Percentiles rank a stretch among this genome's conserved stretches.
Conservation (phyloP, 805 yeast species). For the Candida insectorum region DNA sequence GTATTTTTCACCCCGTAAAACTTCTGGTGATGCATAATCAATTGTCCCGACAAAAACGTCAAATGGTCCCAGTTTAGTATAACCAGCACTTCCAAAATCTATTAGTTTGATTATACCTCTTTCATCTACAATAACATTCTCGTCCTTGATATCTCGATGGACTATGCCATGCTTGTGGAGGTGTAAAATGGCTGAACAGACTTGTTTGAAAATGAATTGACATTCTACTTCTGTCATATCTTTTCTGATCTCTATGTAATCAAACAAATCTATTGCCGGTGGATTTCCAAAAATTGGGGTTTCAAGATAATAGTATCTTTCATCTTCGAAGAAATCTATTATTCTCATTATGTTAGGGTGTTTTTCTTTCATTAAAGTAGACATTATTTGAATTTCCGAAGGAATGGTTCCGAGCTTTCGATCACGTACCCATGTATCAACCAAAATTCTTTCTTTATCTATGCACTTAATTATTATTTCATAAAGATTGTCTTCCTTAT, state of each 20-base stretch:
- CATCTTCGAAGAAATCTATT: slow-evolving; percentile 91
- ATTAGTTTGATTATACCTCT: slow-evolving; percentile 79
- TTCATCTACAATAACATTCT: slow-evolving; percentile 83
- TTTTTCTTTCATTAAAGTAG: slow-evolving; percentile 68
- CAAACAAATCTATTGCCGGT: slow-evolving; percentile 91
- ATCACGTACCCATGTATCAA: slow-evolving; percentile 97
- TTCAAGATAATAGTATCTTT: slow-evolving; percentile 82
- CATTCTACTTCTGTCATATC: slow-evolving; percentile 80
- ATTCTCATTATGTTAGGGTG: slow-evolving; percentile 86
- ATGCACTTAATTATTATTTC: slow-evolving; percentile 83
- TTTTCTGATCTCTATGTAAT: slow-evolving; percentile 80
- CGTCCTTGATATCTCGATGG: slow-evolving; percentile 94
- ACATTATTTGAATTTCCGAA: slow-evolving; percentile 92
- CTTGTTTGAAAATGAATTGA: slow-evolving; percentile 72
- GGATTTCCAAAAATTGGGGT: slow-evolving; percentile 87
- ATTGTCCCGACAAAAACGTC: slow-evolving; percentile 97
- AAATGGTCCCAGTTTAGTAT: slow-evolving; percentile 86
- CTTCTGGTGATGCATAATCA: slow-evolving; percentile 98
- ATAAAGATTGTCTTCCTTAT: slow-evolving; percentile 58
- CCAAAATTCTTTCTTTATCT: slow-evolving; percentile 86
- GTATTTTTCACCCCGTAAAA: slow-evolving; percentile 80
- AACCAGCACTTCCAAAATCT: slow-evolving; percentile 95
- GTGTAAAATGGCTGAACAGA: slow-evolving; percentile 75
- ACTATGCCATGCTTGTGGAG: slow-evolving; percentile 83
- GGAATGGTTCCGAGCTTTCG: slow-evolving; percentile 90